Base-by-base conservation (phyloP, 2,329 filamentous ascomycete species). In the Hymenoscyphus fraxineus region DNA sequence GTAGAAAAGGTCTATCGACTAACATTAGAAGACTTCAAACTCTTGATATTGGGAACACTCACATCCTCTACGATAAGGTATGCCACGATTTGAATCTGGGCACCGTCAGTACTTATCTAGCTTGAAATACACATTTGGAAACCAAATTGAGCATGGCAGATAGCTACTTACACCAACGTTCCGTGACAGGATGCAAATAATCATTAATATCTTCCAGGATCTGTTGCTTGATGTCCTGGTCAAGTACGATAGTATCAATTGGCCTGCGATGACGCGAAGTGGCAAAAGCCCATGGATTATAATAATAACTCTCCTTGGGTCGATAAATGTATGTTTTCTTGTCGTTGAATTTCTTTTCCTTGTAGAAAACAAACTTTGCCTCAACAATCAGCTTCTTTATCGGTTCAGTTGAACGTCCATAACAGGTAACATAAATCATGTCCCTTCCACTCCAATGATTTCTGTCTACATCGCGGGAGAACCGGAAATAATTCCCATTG, bases 11-110 rank as follows among this genome's bases (percentile, higher is more conserved):
- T 95, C 44, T 47, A 7, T 47, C 6, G 13, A 15, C n/a, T 44
- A 13, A 16, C n/a, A 12, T 44, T 44, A 44, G 40, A 44, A 44
- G 6, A 16, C 40, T 44, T 16, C 13, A 10, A 15, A 15, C 13
- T 5, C 12, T 41, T 13, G 41, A 19, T 6, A n/a, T 19, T 6
- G n/a, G 22, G 22, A 47, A 12, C 22, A 22, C 44, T 22, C 12
- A 47, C 16, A 96, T 0, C 92, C 93, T 4, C 92, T 83, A 12
- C 92, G 85, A 74, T 96, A 96, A 0, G 93, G 92, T 38, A 96
- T 94, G 0, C 92, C 92, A 6, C 92, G 84, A 69, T 91, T 89
- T 0, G 88, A 82, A 74, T 97, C n/a, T 22, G 4, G n/a, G 12
- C 7, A 10, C 19, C 2, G 22, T 47, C 7, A 47, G 44, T n/a